Evolutionary conservation across 495 filamentous ascomycete genomes (phyloP).

Genomic region (Lepidopterella palustris): DNA sequence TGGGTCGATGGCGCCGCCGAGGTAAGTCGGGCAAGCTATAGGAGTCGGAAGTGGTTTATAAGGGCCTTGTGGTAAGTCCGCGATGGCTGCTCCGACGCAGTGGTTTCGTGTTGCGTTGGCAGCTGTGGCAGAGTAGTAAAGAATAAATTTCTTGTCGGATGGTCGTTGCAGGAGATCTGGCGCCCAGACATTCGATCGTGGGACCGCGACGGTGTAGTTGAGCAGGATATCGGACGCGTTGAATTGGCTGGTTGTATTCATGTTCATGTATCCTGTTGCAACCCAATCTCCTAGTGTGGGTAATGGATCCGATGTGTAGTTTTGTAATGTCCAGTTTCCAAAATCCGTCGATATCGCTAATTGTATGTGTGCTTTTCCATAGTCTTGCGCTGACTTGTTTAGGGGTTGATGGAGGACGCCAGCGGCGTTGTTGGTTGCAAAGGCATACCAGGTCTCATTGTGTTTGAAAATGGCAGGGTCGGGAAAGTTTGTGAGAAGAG

Average conservation of each 20-base stretch:
- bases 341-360: constrained; percentile 28
- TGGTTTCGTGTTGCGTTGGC: constrained; percentile 16
- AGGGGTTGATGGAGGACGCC: constrained; percentile 18
- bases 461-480: constrained; percentile 25
- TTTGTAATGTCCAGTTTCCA: constrained; percentile 16
- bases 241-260: constrained; percentile 1
- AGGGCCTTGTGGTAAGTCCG: constrained; percentile 23
- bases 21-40: constrained; percentile 26
- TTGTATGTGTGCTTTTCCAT: constrained; percentile 29
- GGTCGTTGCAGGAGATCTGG: constrained; percentile 10
- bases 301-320: constrained; percentile 21
- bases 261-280: not conserved
- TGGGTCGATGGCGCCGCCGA: constrained; percentile 17
- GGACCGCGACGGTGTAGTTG: constrained; percentile 4
- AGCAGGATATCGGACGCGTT: not conserved
- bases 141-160: constrained; percentile 19
- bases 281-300: constrained; percentile 20
- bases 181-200: constrained; percentile 22
- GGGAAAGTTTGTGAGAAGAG: constrained; percentile 26
- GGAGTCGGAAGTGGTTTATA: constrained; percentile 21
- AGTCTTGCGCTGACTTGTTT: constrained; percentile 12
- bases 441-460: constrained; percentile 26
- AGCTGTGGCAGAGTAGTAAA: constrained; percentile 31
- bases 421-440: constrained; percentile 31
- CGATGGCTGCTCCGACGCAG: constrained; percentile 29